Conservation (phyloP, 2,329 filamentous ascomycete genomes). For the Diaporthe sp. region DNA sequence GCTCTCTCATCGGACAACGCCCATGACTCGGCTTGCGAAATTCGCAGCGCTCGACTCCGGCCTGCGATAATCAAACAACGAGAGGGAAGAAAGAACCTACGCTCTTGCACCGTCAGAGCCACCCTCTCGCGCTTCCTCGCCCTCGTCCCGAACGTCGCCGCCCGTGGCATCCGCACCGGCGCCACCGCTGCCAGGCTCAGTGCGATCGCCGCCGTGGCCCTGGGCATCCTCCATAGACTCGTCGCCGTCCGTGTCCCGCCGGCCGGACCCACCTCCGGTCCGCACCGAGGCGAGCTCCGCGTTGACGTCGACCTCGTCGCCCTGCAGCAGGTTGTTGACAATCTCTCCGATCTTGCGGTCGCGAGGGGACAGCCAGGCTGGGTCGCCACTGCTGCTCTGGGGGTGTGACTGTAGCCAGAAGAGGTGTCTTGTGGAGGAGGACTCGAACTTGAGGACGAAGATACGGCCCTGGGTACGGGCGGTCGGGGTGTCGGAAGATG, state of each 20-base stretch:
- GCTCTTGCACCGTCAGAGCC: conserved; percentile 98
- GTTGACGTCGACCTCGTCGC: conserved; percentile 86
- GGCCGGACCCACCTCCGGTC: conserved; percentile 61
- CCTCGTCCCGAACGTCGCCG: conserved; percentile 91
- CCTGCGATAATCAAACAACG: conserved; percentile 1
- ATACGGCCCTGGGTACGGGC: conserved; percentile 87
- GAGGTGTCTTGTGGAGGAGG: conserved; percentile 89
- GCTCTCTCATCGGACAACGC: background rate
- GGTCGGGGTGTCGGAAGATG: conserved; percentile 66
- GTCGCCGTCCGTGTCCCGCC: conserved; percentile 66
- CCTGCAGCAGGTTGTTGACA: conserved; percentile 86
- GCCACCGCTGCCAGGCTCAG: conserved; percentile 77
- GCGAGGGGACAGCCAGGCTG: conserved; percentile 84
- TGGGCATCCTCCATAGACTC: conserved; percentile 86
- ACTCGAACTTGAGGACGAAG: conserved; percentile 93
- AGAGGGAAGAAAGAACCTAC: conserved; percentile 79
- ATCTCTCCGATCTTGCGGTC: conserved; percentile 91
- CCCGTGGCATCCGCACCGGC: conserved; percentile 90
- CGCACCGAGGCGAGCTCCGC: conserved; percentile 77
- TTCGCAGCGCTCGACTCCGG: background rate
- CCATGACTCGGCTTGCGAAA: background rate
- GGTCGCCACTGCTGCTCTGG: conserved; percentile 76
- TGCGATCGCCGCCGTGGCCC: conserved; percentile 70
- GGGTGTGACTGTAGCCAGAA: conserved; percentile 97
- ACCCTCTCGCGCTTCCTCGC: conserved; percentile 87